Evolutionary conservation across 805 yeast species (phyloP).

Genomic region (Candida corydali): DNA sequence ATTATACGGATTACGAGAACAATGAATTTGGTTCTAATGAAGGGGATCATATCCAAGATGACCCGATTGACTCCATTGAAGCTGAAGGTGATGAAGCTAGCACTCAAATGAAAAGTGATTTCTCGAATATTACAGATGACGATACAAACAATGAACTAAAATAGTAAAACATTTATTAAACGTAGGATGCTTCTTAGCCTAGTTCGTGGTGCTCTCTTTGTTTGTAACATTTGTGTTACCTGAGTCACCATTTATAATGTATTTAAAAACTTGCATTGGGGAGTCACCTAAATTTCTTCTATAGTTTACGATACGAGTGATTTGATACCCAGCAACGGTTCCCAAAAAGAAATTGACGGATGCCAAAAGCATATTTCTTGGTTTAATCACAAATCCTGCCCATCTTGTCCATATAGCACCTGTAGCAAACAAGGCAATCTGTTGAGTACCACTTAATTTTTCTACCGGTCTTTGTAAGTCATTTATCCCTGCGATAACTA

Average conservation of each 20-base stretch:
- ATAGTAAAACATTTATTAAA: neutral
- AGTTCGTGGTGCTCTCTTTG: neutral
- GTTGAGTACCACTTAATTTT: slow-evolving; percentile 84
- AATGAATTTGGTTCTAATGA: no score
- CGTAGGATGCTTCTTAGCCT: neutral
- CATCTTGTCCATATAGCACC: slow-evolving; percentile 98
- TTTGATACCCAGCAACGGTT: slow-evolving; percentile 81
- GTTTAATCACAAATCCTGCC: slow-evolving; percentile 86
- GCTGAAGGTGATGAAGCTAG: no score
- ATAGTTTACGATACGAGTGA: slow-evolving; percentile 65
- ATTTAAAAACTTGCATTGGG: slow-evolving; percentile 49
- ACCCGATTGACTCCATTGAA: no score
- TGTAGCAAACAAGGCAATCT: slow-evolving; percentile 80
- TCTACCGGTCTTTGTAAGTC: slow-evolving; percentile 91
- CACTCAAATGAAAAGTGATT: no score
- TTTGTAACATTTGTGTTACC: slow-evolving; percentile 7
- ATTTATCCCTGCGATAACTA: slow-evolving; percentile 86
- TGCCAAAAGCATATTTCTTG: slow-evolving; percentile 83
- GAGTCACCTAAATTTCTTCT: slow-evolving; percentile 65
- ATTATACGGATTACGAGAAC: no score
- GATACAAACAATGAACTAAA: neutral
- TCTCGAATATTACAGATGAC: slow-evolving; percentile 2
- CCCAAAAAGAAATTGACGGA: slow-evolving; percentile 93
- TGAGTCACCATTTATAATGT: slow-evolving; percentile 51
- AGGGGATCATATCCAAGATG: no score